Evolutionary conservation across 192 early-diverging fungal genomes (phyloP).

Genomic region (Allomyces macrogynus): DNA sequence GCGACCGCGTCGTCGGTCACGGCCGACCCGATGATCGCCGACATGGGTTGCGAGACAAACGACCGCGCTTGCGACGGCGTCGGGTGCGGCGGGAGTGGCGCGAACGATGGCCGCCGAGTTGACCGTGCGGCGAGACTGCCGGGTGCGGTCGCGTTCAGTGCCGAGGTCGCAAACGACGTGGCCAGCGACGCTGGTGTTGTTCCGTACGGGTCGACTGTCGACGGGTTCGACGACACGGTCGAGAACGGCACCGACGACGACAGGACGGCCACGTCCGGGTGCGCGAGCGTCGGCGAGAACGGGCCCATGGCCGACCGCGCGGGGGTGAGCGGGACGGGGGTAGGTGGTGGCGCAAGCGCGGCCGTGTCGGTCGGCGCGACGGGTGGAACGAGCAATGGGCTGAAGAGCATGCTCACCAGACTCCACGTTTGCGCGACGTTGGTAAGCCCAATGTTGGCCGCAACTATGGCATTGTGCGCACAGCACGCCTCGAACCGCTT

Average conservation of each 20-base stretch:
- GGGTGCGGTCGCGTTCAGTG: background rate
- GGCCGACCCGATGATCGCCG: too few relatives aligned
- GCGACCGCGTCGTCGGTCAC: background rate
- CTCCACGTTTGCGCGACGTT: background rate
- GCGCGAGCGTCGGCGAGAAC: background rate
- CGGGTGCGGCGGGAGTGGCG: background rate
- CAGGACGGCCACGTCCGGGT: background rate
- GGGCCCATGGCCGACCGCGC: background rate
- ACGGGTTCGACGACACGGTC: too few relatives aligned
- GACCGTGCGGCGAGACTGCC: background rate
- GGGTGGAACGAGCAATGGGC: background rate
- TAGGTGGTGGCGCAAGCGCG: background rate
- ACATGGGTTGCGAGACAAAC: background rate
- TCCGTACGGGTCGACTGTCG: too few relatives aligned
- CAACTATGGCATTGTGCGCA: background rate
- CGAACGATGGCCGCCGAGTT: background rate
- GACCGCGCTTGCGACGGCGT: background rate
- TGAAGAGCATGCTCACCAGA: background rate
- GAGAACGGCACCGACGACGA: background rate
- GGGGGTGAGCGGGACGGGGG: background rate
- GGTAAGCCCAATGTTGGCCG: background rate
- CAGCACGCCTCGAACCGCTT: background rate
- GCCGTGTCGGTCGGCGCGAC: background rate
- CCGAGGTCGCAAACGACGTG: background rate
- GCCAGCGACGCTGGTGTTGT: too few relatives aligned